Evolutionary conservation across 2,329 filamentous ascomycete genomes (phyloP).

Genomic region (Neophaeococcomyces aloes): DNA sequence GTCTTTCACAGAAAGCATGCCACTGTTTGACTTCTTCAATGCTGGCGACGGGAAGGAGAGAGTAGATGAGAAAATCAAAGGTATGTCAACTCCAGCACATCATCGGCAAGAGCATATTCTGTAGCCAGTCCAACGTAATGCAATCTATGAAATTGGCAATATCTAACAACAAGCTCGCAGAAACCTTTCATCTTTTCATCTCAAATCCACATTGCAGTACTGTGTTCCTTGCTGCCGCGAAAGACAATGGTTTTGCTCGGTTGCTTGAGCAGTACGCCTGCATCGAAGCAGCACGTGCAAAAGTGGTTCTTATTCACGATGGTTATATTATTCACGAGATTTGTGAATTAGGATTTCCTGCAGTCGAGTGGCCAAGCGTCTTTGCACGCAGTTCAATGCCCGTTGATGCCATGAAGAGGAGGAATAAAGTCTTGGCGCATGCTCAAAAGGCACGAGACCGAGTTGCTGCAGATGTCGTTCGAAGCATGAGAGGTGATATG

Average conservation of each 20-base stretch:
- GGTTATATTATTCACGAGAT: conserved; percentile 16
- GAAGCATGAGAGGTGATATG: no score
- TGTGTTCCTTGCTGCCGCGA: conserved; percentile 18
- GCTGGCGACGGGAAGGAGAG: conserved; percentile 19
- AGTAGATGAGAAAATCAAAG: conserved; percentile 21
- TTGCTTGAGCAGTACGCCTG: conserved; percentile 19
- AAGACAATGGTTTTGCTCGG: conserved; percentile 19
- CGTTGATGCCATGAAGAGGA: no score
- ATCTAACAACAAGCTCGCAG: no score
- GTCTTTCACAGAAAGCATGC: conserved; percentile 17
- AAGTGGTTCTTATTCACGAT: conserved; percentile 17
- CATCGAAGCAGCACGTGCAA: conserved; percentile 12
- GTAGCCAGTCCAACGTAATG: no score
- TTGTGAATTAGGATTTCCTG: background rate
- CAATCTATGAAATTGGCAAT: no score
- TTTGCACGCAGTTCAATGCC: background rate
- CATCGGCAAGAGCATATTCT: background rate
- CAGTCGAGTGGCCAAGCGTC: conserved; percentile 7
- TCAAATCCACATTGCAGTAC: conserved; percentile 18
- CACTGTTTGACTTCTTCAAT: conserved; percentile 19
- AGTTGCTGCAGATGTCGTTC: no score
- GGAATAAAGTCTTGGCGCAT: no score
- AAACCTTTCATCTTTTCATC: conserved; percentile 19
- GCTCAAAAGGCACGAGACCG: no score
- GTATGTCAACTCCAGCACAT: conserved; percentile 1